Base-by-base conservation (phyloP, 257 asterid genomes). In the Primulina tabacum region DNA sequence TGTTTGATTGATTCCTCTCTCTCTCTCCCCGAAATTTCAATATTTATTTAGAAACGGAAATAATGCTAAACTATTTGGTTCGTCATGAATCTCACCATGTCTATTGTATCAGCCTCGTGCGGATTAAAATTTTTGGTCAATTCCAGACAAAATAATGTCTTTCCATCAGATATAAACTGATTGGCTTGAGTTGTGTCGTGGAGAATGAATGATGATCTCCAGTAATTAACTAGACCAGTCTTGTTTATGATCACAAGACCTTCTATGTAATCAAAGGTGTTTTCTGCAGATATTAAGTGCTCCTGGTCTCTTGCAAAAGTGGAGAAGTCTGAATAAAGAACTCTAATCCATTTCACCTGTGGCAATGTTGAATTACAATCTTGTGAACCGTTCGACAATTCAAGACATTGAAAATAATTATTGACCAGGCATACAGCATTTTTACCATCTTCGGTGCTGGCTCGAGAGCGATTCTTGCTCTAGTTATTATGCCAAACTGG, bases 321-420 rank as follows among this genome's bases (percentile, higher is more conserved):
- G 16, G 84, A 50, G 87, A 93, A 93, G 66, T 90, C 95, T 29
- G 95, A 85, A 68, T 93, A 93, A 6, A 93, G 82, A 62, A 86
- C 86, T 73, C 95, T 79, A 65, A 93, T 88, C 98, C 97, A 90
- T 72, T 90, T 93, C 76, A 90, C 98, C 98, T 93, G 89, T 71
- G 61, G 29, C 77, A 9, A 28, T 37, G 64, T 76, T 43, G 16
- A 71, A 69, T 24, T 12, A 47, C 12, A 74, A 57, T 68, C 34
- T 77, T 62, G 74, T 47, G 62, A 70, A 56, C 34, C 52, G 73
- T 50, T 37, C n/a, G 17, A 6, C 37, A 24, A 55, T 20, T 28
- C n/a, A 17, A 60, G 40, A 61, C 50, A 28, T 61, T 34, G 24
- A 60, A 40, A 32, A 32, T 20, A 67, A 53, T 69, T 30, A 37